Evolutionary conservation across 805 yeast genomes (phyloP).

Genomic region (Starmerella roubikii): DNA sequence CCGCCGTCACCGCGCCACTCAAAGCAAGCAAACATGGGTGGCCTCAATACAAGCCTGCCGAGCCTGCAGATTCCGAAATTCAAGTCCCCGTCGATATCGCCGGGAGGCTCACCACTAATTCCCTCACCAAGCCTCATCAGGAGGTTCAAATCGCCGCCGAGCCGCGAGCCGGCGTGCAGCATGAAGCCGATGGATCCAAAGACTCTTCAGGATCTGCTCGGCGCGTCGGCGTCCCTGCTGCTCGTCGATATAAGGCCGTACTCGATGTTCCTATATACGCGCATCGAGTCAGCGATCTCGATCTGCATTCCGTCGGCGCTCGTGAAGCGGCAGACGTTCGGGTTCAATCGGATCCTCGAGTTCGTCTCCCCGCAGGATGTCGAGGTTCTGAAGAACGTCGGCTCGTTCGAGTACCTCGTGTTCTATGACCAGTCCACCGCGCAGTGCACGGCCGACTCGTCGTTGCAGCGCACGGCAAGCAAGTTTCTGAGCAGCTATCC

Average conservation of each 20-base stretch:
- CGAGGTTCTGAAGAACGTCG: conserved; percentile 18
- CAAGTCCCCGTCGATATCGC: too few species aligned
- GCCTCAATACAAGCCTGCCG: too few species aligned
- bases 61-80: too few species aligned
- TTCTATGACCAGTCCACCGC: conserved; percentile 20
- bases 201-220: conserved; percentile 4
- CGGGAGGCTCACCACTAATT: too few species aligned
- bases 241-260: conserved; percentile 71
- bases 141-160: conserved; percentile 5
- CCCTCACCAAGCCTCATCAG: background rate
- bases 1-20: too few species aligned
- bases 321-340: conserved; percentile 59
- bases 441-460: conserved; percentile 3
- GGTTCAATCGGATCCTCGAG: conserved; percentile 31
- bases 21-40: too few species aligned
- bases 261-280: conserved; percentile 50
- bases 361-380: conserved; percentile 27
- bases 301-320: conserved; percentile 84
- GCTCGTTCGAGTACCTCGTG: conserved; percentile 8
- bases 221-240: conserved; percentile 24
- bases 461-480: conserved; percentile 16
- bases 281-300: conserved; percentile 50
- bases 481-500: conserved; percentile 14
- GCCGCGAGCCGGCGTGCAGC: background rate
- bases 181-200: conserved; percentile 8